phyloP scores from a whole-genome alignment of 495 filamentous ascomycete genomes.

The Pseudevernia furfuracea region DNA sequence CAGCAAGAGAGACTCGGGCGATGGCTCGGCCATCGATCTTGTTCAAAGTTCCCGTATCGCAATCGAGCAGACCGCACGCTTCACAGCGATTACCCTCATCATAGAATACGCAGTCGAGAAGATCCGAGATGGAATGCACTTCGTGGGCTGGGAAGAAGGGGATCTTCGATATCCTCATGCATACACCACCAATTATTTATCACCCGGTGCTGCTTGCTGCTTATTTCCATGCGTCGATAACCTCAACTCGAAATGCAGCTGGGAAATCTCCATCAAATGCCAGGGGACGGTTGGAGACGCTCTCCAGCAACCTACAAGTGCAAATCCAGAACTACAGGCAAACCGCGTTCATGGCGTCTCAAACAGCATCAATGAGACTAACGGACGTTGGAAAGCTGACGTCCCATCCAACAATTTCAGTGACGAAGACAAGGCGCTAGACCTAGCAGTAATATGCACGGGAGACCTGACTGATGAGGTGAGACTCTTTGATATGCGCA shows the following conservation, averaged over 20 bases:
- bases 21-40: conserved; percentile 27
- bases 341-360: conserved; percentile 1
- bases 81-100: conserved; percentile 48
- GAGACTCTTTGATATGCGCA: conserved; percentile 15
- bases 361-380: conserved; percentile 13
- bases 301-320: conserved; percentile 36
- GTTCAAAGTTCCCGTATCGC: conserved; percentile 30
- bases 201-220: conserved; percentile 70
- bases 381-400: conserved; percentile 6
- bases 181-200: conserved; percentile 73
- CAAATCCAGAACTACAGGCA: neutral
- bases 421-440: conserved; percentile 75
- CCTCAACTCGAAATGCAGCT: conserved; percentile 64
- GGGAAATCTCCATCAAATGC: conserved; percentile 80
- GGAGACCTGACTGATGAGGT: conserved; percentile 80
- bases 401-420: conserved; percentile 32
- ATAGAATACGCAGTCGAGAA: conserved; percentile 70
- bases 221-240: conserved; percentile 93
- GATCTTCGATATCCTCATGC: conserved; percentile 82
- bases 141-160: conserved; percentile 71
- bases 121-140: conserved; percentile 80
- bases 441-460: conserved; percentile 83
- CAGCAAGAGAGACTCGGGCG: conserved; percentile 27
- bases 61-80: conserved; percentile 38
- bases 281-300: conserved; percentile 79